phyloP scores from a whole-genome alignment of 345 rosid genomes.

The Melaleuca quinquenervia region DNA sequence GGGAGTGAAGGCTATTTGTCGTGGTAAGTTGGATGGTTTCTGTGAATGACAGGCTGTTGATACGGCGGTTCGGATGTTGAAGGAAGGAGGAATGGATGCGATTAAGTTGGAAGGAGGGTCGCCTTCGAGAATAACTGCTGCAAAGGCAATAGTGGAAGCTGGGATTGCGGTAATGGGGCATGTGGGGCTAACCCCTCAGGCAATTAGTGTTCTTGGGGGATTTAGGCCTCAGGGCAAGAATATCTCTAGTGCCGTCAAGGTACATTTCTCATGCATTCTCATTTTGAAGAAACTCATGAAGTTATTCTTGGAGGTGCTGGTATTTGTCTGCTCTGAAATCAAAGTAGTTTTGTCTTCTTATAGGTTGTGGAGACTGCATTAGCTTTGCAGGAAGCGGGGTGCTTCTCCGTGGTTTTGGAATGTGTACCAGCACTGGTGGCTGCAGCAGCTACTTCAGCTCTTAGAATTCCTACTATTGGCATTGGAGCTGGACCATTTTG shows the following conservation, averaged over 20 bases:
- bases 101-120: slow-evolving; percentile 92
- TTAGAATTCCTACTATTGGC: slow-evolving; percentile 85
- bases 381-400: slow-evolving; percentile 88
- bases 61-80: slow-evolving; percentile 67
- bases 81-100: slow-evolving; percentile 94
- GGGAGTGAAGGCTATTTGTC: background rate
- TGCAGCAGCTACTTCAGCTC: slow-evolving; percentile 87
- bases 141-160: slow-evolving; percentile 81
- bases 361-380: slow-evolving; percentile 94
- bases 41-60: slow-evolving; percentile 68
- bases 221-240: slow-evolving; percentile 89
- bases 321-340: background rate
- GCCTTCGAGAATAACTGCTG: slow-evolving; percentile 66
- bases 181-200: slow-evolving; percentile 95
- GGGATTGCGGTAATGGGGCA: slow-evolving; percentile 96
- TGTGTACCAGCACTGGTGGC: slow-evolving; percentile 88
- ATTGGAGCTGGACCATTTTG: slow-evolving; percentile 96
- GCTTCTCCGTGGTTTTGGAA: slow-evolving; percentile 85
- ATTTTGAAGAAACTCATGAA: background rate
- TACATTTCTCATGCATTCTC: slow-evolving; percentile 1
- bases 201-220: slow-evolving; percentile 94
- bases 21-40: slow-evolving; percentile 2
- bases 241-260: slow-evolving; percentile 77
- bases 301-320: background rate
- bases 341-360: slow-evolving; percentile 1